Evolutionary conservation across 805 yeast species (phyloP), one percentile per base, ranked within the genome.

Genomic region (Metschnikowia reukaufii): DNA sequence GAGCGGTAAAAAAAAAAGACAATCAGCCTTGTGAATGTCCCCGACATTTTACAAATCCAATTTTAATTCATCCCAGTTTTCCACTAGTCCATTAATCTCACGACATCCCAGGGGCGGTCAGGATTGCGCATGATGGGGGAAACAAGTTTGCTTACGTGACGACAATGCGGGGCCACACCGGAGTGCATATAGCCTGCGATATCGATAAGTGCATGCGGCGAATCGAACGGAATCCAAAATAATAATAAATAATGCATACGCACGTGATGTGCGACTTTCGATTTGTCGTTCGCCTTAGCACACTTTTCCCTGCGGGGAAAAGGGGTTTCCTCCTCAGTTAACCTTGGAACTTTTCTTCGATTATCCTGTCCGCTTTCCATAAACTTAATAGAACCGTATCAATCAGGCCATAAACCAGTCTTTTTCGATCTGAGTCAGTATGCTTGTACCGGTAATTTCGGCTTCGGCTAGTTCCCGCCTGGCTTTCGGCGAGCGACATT

Each of bases 81-180:
- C 12, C 29, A 4, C 29, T 13, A 25, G 29, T 25, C 29, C 29
- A 25, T 25, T 25, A 25, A 25, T 25, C 12, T 25, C 29, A 25
- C 29, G 29, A 25, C 29, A 25, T 25, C 29, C 29, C 8, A 13
- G 29, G 29, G 29, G 12, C 12, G 29, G 29, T 25, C 29, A 25
- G 29, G 29, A 9, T 25, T 25, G 34, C 17, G 34, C 17, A n/a
- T 13, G 16, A 6, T 36, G 31, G 4, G 36, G 18, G 31, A 30
- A 36, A 36, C 31, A 12, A 20, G 29, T 34, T 18, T 20, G 36
- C 19, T 23, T n/a, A 13, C 13, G 31, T 39, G 36, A 39, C 36
- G 36, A 39, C 36, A 39, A 36, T 32, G 36, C 36, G 43, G 36
- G 43, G 43, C 43, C 20, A 18, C 36, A 20, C 20, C 20, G 30